Conservation (phyloP, 768 basidiomycete species). For the Hypholoma fasciculare region DNA sequence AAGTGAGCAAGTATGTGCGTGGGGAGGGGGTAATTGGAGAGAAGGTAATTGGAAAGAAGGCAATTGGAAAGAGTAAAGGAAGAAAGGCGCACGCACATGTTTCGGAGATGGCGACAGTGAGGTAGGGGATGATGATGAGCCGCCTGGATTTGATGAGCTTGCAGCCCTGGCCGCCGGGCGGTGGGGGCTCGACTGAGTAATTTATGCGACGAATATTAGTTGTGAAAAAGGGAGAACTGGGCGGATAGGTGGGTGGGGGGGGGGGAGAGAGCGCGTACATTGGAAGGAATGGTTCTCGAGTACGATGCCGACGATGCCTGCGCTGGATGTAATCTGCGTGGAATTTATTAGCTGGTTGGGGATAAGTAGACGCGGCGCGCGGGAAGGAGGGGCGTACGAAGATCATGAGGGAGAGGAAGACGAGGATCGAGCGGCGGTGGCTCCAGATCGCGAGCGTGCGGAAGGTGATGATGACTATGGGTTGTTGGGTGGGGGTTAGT, state of each 20-base stretch:
- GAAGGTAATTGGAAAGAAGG: no score
- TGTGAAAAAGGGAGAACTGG: background rate
- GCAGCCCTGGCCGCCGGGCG: background rate
- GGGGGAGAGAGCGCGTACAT: background rate
- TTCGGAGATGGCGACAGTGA: background rate
- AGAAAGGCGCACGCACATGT: background rate
- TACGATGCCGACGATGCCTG: background rate
- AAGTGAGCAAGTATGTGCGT: no score
- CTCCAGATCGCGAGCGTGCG: conserved; percentile 2
- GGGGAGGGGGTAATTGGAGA: no score
- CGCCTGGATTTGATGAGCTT: background rate
- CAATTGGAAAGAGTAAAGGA: no score
- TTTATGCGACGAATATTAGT: no score
- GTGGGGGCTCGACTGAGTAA: background rate
- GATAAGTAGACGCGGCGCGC: no score
- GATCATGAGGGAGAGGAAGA: background rate
- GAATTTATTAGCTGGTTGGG: background rate
- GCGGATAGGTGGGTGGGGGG: background rate
- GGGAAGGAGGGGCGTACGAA: background rate
- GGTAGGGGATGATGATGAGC: conserved; percentile 1
- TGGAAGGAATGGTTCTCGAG: conserved; percentile 1
- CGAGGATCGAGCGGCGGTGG: background rate
- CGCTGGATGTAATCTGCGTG: background rate
- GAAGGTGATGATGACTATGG: background rate
- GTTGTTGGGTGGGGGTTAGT: background rate